Base-by-base conservation (phyloP, 495 filamentous ascomycete species). In the Penicillium canescens region DNA sequence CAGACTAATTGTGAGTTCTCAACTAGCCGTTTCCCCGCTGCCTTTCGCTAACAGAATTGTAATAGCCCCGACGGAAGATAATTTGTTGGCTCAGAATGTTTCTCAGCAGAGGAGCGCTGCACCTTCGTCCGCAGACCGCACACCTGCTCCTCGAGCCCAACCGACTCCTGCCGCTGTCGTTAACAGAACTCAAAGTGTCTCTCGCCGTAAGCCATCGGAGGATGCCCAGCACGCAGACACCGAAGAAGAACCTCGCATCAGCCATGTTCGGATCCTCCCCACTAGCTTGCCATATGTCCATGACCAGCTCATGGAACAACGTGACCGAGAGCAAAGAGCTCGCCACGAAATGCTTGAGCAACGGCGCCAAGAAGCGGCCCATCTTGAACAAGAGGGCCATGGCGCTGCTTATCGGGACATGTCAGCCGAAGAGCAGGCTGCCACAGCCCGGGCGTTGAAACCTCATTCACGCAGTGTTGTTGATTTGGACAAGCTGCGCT, bases 221-320 rank as follows among this genome's bases (percentile, higher is more conserved):
- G 61, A 72, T 16, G 39, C 65, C 3, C 63, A 60, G 21, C 60
- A 65, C 35, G 42, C 43, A 9, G 70, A 74, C 6, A 21, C 56
- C 3, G 74, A 72, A 11, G 67, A 69, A 14, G 35, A 59, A 21
- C 48, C 62, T 12, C 72, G 76, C 50, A 79, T 89, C 33, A 93
- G 85, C 70, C 92, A 91, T 56, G 88, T 98, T 42, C 87, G 89
- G 54, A 88, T 98, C 38, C 76, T 98, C 14, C 91, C 95, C 5
- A 95, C 89, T 49, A 95, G 89, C 69, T 70, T 98, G 45, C 90
- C 94, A 3, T 84, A 88, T 12, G 96, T 94, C 45, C 95, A 98
- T 66, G 85, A 83, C 35, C 92, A 91, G 31, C 90, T 86, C 52
- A 96, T 98, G 87, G 86, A 90, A 53, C 81, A 84, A 51, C 82